Percentiles rank a stretch among this genome's conserved stretches.
Evolutionary conservation across 805 yeast species (phyloP).

Genomic region (Spathaspora girioi): DNA sequence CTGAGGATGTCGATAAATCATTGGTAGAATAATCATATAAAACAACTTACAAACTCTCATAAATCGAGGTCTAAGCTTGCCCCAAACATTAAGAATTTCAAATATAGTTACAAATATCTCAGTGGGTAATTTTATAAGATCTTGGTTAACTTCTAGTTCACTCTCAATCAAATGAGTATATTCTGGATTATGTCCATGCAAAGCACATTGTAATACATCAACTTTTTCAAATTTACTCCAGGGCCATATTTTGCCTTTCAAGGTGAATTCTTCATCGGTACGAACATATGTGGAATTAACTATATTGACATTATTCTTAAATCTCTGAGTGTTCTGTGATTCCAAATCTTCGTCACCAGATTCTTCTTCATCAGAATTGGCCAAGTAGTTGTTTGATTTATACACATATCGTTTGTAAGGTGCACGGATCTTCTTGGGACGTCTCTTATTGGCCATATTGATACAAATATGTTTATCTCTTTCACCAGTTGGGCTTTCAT

Average conservation of each 20-base stretch:
- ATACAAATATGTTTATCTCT: background rate
- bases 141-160: constrained; percentile 8
- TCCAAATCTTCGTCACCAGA: constrained; percentile 7
- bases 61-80: constrained; percentile 42
- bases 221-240: constrained; percentile 47
- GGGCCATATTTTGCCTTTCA: constrained; percentile 42
- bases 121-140: constrained; percentile 33
- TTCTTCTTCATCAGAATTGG: constrained; percentile 23
- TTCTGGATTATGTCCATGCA: constrained; percentile 22
- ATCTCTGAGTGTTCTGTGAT: constrained; percentile 2
- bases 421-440: constrained; percentile 79
- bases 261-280: constrained; percentile 14
- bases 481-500: background rate
- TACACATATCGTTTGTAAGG: constrained; percentile 76
- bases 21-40: constrained; percentile 57
- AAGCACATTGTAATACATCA: constrained; percentile 40
- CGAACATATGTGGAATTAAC: constrained; percentile 33
- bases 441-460: constrained; percentile 80
- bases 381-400: constrained; percentile 31
- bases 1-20: constrained; percentile 60
- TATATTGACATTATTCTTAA: constrained; percentile 17
- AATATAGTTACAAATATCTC: constrained; percentile 32
- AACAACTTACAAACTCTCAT: constrained; percentile 60
- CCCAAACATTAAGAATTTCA: constrained; percentile 24
- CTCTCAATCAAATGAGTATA: constrained; percentile 13